Base-by-base conservation (phyloP, 2,329 filamentous ascomycete genomes). In the Ascochyta fabae region DNA sequence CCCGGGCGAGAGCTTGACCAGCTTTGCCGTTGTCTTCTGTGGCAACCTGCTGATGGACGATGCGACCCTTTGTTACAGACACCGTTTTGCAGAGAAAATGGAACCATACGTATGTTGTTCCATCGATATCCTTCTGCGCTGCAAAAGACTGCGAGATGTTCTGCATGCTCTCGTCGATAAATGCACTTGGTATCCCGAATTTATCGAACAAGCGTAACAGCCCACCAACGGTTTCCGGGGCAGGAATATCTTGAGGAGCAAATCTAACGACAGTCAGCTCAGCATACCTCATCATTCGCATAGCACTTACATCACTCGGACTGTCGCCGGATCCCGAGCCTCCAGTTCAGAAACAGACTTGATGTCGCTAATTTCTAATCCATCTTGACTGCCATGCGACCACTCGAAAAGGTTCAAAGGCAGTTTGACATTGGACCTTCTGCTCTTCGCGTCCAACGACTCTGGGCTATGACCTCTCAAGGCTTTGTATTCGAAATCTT, bases 81-180 rank as follows among this genome's bases (percentile, higher is more conserved):
- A 71, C 39, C 22, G 64, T 60, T 27, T 71, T 71, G 27, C 60
- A 65, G n/a, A 74, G 57, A 27, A 70, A 62, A 41, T 74, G 70
- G 27, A 72, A 71, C 68, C 69, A 73, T 1, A 65, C 49, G 23
- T 59, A 64, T 6, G 44, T 46, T 5, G 61, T 64, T 4, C 59
- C 61, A 38, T 65, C 52, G 1, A 51, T 48, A 26, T 67, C 62
- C 31, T 48, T 60, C 16, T 56, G 59, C 10, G 53, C 58, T n/a
- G 67, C 67, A 41, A 72, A 72, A 0, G 69, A 71, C 22, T 70
- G 66, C 19, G 69, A 67, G 13, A 67, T 63, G n/a, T 51, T 53
- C 23, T 69, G 63, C 8, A 67, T 41, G 12, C 69, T 53, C 38
- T 72, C 70, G 1, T 61, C 55, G 0, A 72, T 38, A 26, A 72